phyloP scores from a whole-genome alignment of 2,329 filamentous ascomycete species.

The Scorias spongiosa region DNA sequence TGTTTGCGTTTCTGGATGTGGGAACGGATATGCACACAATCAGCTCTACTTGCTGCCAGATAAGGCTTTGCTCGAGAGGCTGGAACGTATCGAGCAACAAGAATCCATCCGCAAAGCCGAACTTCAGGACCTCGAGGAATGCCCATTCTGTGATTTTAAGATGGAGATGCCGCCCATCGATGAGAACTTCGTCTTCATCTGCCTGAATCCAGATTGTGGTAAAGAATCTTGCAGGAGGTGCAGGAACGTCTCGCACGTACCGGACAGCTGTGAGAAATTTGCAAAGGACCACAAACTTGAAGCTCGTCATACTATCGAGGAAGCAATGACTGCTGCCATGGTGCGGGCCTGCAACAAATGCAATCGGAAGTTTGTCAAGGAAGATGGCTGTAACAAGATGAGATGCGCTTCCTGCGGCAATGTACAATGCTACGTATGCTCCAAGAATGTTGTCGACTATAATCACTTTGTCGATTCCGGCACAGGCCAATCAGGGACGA shows the following conservation, averaged over 20 bases:
- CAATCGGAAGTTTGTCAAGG: conserved; percentile 64
- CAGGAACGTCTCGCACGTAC: conserved; percentile 52
- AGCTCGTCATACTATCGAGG: conserved; percentile 55
- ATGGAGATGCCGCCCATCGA: conserved; percentile 55
- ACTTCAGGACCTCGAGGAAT: conserved; percentile 57
- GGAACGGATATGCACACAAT: conserved; percentile 40
- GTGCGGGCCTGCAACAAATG: conserved; percentile 62
- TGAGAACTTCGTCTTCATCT: conserved; percentile 57
- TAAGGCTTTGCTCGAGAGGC: conserved; percentile 40
- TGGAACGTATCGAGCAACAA: conserved; percentile 59
- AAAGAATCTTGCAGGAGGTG: conserved; percentile 43
- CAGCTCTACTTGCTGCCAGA: conserved; percentile 45
- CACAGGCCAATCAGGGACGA: conserved; percentile 27
- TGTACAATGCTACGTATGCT: conserved; percentile 55
- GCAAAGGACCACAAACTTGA: conserved; percentile 45
- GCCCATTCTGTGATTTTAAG: conserved; percentile 71
- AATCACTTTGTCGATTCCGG: conserved; percentile 45
- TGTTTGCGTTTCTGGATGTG: conserved; percentile 51
- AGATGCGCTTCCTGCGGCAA: conserved; percentile 46
- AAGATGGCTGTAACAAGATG: conserved; percentile 73
- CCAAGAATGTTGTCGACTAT: conserved; percentile 47
- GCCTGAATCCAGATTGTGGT: conserved; percentile 49
- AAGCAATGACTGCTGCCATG: conserved; percentile 68
- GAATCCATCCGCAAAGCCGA: conserved; percentile 52
- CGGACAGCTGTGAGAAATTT: conserved; percentile 52